A percentile compares a stretch with the other conserved stretches of the same genome.
phyloP scores from a whole-genome alignment of 2,329 filamentous ascomycete species.

The Ceratocystis eucalypticola region DNA sequence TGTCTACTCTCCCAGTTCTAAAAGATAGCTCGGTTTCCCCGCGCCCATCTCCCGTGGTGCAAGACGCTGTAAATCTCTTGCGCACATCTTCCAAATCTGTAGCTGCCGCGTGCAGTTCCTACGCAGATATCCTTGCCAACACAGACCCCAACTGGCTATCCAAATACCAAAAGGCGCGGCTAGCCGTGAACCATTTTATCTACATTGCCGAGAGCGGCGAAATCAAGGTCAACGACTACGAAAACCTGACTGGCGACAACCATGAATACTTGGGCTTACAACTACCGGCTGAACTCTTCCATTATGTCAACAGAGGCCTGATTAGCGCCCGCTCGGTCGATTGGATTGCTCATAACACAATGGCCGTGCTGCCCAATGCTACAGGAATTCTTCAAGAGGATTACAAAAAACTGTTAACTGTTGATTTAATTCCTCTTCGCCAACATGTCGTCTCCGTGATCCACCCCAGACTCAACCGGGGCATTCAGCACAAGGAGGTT shows the following conservation, averaged over 20 bases:
- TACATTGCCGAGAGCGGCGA: conserved; percentile 66
- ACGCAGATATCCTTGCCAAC: conserved; percentile 62
- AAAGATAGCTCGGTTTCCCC: conserved; percentile 44
- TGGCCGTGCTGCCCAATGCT: conserved; percentile 68
- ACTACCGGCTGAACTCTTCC: conserved; percentile 77
- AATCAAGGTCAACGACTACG: conserved; percentile 58
- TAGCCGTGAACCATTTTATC: conserved; percentile 78
- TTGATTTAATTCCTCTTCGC: conserved; percentile 59
- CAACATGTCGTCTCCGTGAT: conserved; percentile 67
- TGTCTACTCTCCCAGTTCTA: conserved; percentile 66
- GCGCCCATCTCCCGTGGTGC: conserved; percentile 47
- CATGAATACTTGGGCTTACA: conserved; percentile 85
- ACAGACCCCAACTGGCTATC: conserved; percentile 66
- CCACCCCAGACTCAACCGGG: conserved; percentile 66
- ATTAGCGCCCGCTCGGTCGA: conserved; percentile 67
- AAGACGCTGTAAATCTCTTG: conserved; percentile 67
- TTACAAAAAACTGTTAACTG: conserved; percentile 67
- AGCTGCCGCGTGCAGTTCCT: conserved; percentile 58
- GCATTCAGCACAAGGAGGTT: conserved; percentile 68
- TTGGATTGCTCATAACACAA: conserved; percentile 67
- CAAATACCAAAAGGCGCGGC: conserved; percentile 72
- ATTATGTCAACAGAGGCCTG: conserved; percentile 74
- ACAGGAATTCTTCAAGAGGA: conserved; percentile 69
- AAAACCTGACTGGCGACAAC: conserved; percentile 65
- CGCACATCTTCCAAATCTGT: conserved; percentile 55